A percentile compares a stretch with the other conserved stretches of the same genome.
Conservation (phyloP, 345 rosid species). For the Lepidium africanum region DNA sequence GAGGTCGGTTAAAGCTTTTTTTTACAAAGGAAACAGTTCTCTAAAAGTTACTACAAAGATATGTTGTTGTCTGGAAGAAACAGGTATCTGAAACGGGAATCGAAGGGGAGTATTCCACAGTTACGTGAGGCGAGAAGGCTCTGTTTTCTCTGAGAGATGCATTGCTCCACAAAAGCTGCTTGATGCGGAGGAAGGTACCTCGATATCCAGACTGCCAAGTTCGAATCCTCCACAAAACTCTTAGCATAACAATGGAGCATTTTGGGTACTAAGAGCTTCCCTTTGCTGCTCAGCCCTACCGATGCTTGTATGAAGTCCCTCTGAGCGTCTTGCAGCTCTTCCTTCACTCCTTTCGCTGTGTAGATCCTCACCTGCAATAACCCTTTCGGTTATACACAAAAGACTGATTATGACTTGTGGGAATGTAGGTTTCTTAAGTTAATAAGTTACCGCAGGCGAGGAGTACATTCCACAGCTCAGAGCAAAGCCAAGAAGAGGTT, state of each 20-base stretch:
- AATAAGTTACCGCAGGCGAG: conserved; percentile 71
- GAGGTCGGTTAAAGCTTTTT: conserved; percentile 4
- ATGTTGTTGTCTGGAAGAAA: conserved; percentile 44
- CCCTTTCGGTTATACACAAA: background rate
- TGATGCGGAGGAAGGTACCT: conserved; percentile 76
- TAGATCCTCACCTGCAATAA: conserved; percentile 63
- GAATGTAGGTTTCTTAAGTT: background rate
- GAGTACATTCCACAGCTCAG: conserved; percentile 89
- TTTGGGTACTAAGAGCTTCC: conserved; percentile 81
- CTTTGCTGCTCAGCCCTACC: conserved; percentile 82
- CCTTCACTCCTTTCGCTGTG: conserved; percentile 59
- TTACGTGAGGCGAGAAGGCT: conserved; percentile 61
- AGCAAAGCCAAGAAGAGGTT: conserved; percentile 75
- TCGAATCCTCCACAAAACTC: conserved; percentile 63
- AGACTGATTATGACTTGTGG: background rate
- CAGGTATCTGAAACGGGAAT: conserved; percentile 73
- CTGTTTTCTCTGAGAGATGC: conserved; percentile 66
- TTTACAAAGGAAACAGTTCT: background rate
- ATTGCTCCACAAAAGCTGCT: conserved; percentile 75
- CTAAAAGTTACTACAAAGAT: background rate
- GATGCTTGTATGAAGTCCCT: conserved; percentile 73
- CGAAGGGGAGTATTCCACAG: conserved; percentile 74
- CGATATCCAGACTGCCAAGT: conserved; percentile 77
- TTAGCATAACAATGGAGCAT: conserved; percentile 78
- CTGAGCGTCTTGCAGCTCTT: conserved; percentile 75